Evolutionary conservation across 768 basidiomycete genomes (phyloP), one percentile per base, ranked within the genome.

Genomic region (Rickenella mellea): DNA sequence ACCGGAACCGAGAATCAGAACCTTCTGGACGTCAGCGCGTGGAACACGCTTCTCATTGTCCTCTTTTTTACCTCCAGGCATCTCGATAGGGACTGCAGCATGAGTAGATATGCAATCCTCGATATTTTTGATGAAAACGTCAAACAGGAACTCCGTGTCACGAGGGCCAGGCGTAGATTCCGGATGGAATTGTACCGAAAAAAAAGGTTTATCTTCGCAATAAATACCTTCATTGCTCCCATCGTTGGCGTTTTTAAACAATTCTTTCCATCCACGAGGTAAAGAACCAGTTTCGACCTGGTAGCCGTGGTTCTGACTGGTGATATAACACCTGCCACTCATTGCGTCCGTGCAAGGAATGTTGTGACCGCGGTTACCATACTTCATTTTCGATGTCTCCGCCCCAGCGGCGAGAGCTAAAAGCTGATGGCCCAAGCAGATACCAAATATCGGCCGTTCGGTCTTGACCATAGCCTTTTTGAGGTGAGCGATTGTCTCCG

Each of bases 181-280:
- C 19, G 96, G 96, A 61, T 99, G 96, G 73, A 99, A 99, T 59
- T 99, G 96, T 15, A 98, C 94, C 17, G 94, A 98, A 64, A 99
- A 98, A 71, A 88, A 96, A 0, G 96, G 94, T 50, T 88, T 88
- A 58, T 80, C 75, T 47, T 83, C 79, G 64, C 78, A 93, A 65
- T 90, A 94, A 49, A 99, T 92, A 46, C 96, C 96, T 62, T 99
- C 96, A 58, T 99, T 99, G 59, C 89, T 92, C 37, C 78, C 80
- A 57, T 99, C 96, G 61, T 98, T 99, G 41, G 96, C 94, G 56
- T 99, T 99, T 53, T 71, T 70, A 71, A 97, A 99, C 19, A 99
- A 69, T 60, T 93, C 91, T 57, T 82, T 83, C 96, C 96, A 99
- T 1, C 85, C 87, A 1, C 56, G 45, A 6, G 85, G 83, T 44